Conservation (phyloP, 1,139 yeast genomes). For the Zygosaccharomyces pseudobailii region DNA sequence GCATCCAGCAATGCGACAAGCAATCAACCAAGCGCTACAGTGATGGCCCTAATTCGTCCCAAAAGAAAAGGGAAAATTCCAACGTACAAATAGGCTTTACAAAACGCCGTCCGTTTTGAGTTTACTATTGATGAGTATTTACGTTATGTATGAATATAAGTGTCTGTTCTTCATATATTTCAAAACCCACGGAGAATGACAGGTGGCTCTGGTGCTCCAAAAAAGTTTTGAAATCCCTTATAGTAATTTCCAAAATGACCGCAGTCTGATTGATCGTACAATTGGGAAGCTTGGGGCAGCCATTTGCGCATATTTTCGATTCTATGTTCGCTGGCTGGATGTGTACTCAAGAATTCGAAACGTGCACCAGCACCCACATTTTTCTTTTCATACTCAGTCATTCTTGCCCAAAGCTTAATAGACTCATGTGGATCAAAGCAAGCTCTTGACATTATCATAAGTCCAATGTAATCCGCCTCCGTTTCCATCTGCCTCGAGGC, state of each 20-base stretch:
- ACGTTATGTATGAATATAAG: not conserved
- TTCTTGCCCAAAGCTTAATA: constrained; percentile 73
- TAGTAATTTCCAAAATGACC: constrained; percentile 16
- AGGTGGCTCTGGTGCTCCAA: constrained; percentile 10
- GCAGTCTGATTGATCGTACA: constrained; percentile 32
- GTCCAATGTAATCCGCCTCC: constrained; percentile 93
- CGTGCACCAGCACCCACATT: constrained; percentile 34
- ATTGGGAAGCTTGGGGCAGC: constrained; percentile 61
- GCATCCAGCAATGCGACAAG: constrained; percentile 5
- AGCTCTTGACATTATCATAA: constrained; percentile 85
- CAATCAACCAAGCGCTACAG: not conserved
- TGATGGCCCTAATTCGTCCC: not conserved
- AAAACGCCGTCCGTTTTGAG: constrained; percentile 24
- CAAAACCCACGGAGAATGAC: constrained; percentile 10
- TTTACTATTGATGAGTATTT: not conserved
- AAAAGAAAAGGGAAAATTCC: not conserved
- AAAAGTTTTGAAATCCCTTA: constrained; percentile 20
- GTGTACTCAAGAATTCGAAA: constrained; percentile 75
- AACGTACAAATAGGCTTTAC: constrained; percentile 24
- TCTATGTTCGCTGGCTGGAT: constrained; percentile 78
- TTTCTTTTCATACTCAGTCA: constrained; percentile 55
- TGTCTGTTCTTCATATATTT: not conserved
- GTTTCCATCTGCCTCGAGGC: constrained; percentile 90
- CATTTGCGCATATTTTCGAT: constrained; percentile 63
- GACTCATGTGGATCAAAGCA: constrained; percentile 79